These are phyloP conservation scores for Trichoderma aggressivum DNA, from an alignment of 2,329 filamentous ascomycete genomes.

Conservation along the genomic window DNA sequence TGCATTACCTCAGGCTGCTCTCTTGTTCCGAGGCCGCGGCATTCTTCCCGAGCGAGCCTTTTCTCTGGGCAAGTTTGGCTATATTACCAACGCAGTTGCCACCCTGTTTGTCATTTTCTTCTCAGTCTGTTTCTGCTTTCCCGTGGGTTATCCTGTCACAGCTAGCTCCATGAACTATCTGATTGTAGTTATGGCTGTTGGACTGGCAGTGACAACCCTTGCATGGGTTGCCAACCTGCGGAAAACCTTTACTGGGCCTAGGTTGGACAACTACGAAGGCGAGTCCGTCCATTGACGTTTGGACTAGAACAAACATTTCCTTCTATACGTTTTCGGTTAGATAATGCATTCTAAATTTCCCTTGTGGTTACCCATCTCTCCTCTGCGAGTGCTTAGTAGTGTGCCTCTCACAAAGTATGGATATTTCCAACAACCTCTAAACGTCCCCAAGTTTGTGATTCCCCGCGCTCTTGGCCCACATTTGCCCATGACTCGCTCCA, in stretches of 20 bases:
- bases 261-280: not conserved
- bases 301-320: not conserved
- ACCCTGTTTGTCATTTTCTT: conserved; percentile 26
- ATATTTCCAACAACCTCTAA: not conserved
- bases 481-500: not conserved
- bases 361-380: not conserved
- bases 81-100: conserved; percentile 22
- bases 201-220: conserved; percentile 21
- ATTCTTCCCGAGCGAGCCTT: conserved; percentile 27
- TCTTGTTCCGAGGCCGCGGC: conserved; percentile 25
- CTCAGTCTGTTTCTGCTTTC: conserved; percentile 27
- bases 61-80: conserved; percentile 26
- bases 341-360: not conserved
- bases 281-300: not conserved
- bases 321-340: not conserved
- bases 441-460: not conserved
- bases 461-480: not conserved
- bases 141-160: conserved; percentile 22
- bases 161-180: conserved; percentile 27
- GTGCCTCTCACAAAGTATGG: not conserved
- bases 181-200: conserved; percentile 27
- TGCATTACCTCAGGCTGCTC: conserved; percentile 24
- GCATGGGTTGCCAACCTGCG: conserved; percentile 24
- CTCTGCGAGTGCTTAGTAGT: not conserved
- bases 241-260: conserved; percentile 25